Base-by-base conservation (phyloP, 768 basidiomycete genomes). In the Leucosporidium creatinivorum region DNA sequence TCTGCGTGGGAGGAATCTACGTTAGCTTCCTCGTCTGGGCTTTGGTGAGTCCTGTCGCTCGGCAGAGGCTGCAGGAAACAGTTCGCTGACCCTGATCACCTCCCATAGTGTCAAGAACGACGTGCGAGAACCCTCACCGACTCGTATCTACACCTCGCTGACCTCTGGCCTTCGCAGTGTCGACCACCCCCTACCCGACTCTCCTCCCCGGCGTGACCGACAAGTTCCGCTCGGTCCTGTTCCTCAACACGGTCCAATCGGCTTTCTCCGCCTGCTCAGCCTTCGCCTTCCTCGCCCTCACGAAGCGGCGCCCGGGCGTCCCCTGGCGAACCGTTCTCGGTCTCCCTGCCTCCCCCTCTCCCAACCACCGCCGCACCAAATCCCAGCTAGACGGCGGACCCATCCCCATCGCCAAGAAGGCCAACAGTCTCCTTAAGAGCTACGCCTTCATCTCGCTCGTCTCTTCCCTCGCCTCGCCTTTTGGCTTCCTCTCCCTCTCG, bases 401-500 rank as follows among this genome's bases (percentile, higher is more conserved):
- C 44, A 63, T 68, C 61, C 28, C 57, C 36, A 28, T 68, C 28
- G 70, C 77, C 50, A 44, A 50, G 56, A 15, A 76, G 70, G 61
- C 65, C 70, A 66, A 30, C 18, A 77, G 80, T 1, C 84, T 91
- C n/a, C 82, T 92, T 58, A 79, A 86, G 26, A 80, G 84, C 50
- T 92, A 91, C 79, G 81, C 91, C 62, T 90, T 91, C 78, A 89
- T 91, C 76, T 85, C 93, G 28, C 76, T 88, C 28, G 87, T 92
- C 78, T 90, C 96, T 72, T 93, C 93, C 50, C 80, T 85, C 49
- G 94, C 94, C 2, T 89, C 92, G 26, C 96, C 94, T 4, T 94
- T 98, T 77, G 93, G 94, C 61, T 98, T 98, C 80, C 89, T 93
- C 17, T 86, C 93, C 7, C 87, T 98, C 52, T 86, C 90, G 30